A percentile compares a stretch with the other conserved stretches of the same genome.
These are phyloP conservation scores for Lachnellula hyalina DNA, from an alignment of 2,329 filamentous ascomycete species.

Conservation along the genomic window DNA sequence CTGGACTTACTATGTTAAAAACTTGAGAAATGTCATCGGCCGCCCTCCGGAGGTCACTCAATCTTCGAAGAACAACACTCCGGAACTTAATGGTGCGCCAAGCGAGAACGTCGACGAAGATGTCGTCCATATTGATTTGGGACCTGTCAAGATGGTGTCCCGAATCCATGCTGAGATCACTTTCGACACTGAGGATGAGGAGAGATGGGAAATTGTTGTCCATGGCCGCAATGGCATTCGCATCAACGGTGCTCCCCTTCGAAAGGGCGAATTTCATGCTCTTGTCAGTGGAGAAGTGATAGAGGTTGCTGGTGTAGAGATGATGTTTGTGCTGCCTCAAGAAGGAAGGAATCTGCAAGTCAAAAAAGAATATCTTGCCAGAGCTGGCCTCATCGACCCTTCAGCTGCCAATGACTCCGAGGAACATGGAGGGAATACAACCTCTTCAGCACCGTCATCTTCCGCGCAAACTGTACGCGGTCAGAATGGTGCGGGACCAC, in stretches of 20 bases:
- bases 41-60: conserved; percentile 53
- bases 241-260: conserved; percentile 68
- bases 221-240: conserved; percentile 90
- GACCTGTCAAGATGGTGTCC: conserved; percentile 76
- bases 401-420: conserved; percentile 18
- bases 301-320: conserved; percentile 87
- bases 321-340: conserved; percentile 95
- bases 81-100: conserved; percentile 33
- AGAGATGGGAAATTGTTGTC: conserved; percentile 77
- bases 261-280: conserved; percentile 55
- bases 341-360: conserved; percentile 63
- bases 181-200: conserved; percentile 57
- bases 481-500: conserved; percentile 29
- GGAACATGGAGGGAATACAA: conserved; percentile 11
- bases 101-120: conserved; percentile 14
- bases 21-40: conserved; percentile 70
- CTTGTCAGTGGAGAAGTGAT: conserved; percentile 86
- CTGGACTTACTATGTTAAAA: conserved; percentile 80
- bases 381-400: conserved; percentile 49
- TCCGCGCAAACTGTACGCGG: conserved; percentile 6
- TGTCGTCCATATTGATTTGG: conserved; percentile 77
- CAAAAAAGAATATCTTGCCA: conserved; percentile 62
- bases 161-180: conserved; percentile 70
- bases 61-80: not conserved
- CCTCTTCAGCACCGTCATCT: conserved; percentile 3